Base-by-base conservation (phyloP, 352 stramenopile genomes). In the Pythium phragmitis region DNA sequence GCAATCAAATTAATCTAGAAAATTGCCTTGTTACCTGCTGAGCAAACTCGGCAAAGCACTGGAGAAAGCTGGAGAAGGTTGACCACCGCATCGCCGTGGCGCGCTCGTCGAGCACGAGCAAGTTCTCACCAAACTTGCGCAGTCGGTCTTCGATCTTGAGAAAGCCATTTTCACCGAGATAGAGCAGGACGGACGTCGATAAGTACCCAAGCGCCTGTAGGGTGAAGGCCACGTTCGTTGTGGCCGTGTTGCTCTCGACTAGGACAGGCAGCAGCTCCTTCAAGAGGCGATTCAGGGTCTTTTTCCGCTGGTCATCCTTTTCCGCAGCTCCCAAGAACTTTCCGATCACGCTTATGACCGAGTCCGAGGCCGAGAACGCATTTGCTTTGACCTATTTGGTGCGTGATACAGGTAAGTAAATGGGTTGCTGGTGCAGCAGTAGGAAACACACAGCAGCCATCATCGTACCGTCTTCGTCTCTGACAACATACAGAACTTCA, bases 91-190 rank as follows among this genome's bases (percentile, higher is more conserved):
- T 79, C 23, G 75, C 80, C 21, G 74, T 86, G 19, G 71, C 30
- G 45, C 77, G 76, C 17, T 77, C 69, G 37, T 82, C 71, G 28
- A 91, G 51, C 28, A 80, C 83, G 28, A 94, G 67, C 8, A 94
- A 30, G 13, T 77, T 84, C 41, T 94, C 85, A 16, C 85, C 82
- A 68, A 84, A 91, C 43, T 72, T 79, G 53, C 75, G 77, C 33
- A 94, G 58, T n/a, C 75, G 77, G 7, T 79, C 72, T 68, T 92
- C 79, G 28, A 94, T 89, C 56, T 92, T 92, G 4, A 67, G 11
- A 43, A 85, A 81, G 11, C 69, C 76, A 42, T 64, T 75, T 19
- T 68, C 58, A 2, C 77, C 80, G 17, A 94, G 72, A 67, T 85
- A 91, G 5, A 74, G 7, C 26, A 76, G 57, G 13, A 90, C 79